Percentiles rank a stretch among this genome's conserved stretches.
Conservation (phyloP, 441 rosid genomes). For the Pelargonium australe region DNA sequence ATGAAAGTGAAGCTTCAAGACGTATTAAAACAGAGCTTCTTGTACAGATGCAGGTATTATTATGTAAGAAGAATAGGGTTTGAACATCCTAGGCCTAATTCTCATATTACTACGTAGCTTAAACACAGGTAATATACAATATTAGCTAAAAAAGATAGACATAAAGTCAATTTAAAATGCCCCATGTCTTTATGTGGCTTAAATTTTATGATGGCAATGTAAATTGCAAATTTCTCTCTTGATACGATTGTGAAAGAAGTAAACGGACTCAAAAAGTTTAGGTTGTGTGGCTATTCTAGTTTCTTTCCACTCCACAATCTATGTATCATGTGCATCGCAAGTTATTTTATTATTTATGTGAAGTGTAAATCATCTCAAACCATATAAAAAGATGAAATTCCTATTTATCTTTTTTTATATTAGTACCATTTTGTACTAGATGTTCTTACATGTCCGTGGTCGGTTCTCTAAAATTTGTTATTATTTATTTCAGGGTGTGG, state of each 20-base stretch:
- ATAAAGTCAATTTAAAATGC: not conserved
- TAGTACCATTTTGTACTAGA: not conserved
- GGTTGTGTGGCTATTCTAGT: not conserved
- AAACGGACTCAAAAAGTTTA: not conserved
- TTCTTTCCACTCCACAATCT: not conserved
- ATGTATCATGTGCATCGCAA: not conserved
- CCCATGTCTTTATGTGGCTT: conserved; percentile 3
- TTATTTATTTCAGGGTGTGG: not conserved
- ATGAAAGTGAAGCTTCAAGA: conserved; percentile 2
- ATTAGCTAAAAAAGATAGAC: too few relatives aligned
- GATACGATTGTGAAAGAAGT: not conserved
- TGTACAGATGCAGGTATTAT: conserved; percentile 2
- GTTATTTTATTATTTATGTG: not conserved
- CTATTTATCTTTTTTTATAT: not conserved
- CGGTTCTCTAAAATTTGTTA: not conserved
- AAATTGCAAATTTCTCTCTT: not conserved
- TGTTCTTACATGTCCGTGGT: not conserved
- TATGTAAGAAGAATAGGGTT: not conserved
- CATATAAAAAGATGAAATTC: not conserved
- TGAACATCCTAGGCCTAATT: not conserved
- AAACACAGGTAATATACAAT: not conserved
- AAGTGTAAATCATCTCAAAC: not conserved
- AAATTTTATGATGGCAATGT: not conserved
- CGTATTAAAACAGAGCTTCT: conserved; percentile 4
- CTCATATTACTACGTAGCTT: not conserved